Evolutionary conservation across 2,329 filamentous ascomycete species (phyloP), one percentile per base, ranked within the genome.

Genomic region (Elsinoe ampelina): DNA sequence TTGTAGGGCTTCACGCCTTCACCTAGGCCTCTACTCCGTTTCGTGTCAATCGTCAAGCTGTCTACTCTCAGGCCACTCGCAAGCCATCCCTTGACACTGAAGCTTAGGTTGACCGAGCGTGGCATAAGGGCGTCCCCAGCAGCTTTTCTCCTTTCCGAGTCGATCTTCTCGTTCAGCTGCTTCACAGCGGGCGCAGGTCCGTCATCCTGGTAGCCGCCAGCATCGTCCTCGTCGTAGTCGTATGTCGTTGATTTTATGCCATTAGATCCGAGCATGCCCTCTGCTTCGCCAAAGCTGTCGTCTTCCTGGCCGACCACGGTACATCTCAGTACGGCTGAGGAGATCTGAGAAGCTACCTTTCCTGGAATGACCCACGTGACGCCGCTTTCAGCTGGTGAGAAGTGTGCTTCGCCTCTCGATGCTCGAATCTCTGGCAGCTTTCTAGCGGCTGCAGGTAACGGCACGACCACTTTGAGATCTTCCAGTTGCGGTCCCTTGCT

Each of bases 1-100:
- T 97, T 98, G 72, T 95, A 97, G 20, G 93, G 93, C 72, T 90
- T 95, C 38, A 97, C 83, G 2, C 87, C 83, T 62, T 95, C 89
- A 0, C 89, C 89, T 45, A 98, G 66, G 0, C 93, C 93, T 58
- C 85, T 81, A 70, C 89, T 95, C 73, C 85, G 90, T 69, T 87
- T 85, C n/a, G 82, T 76, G 68, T 85, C 81, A 12, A 85, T 71
- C n/a, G 75, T 74, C 60, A 85, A 66, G 62, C 77, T 79, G 55
- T 85, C 82, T 1, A 85, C 82, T 59, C 77, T 80, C 63, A 85
- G 76, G 2, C 82, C 82, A 61, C 81, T 84, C 0, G 82, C 78
- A 38, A 85, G 67, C 81, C 82, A 84, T 1, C 82, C 82, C 60
- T 81, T 81, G 43, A 84, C 78, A 20, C 70, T 71, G 60, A 78